Base-by-base conservation (phyloP, 345 rosid genomes). In the Hypericum perforatum region DNA sequence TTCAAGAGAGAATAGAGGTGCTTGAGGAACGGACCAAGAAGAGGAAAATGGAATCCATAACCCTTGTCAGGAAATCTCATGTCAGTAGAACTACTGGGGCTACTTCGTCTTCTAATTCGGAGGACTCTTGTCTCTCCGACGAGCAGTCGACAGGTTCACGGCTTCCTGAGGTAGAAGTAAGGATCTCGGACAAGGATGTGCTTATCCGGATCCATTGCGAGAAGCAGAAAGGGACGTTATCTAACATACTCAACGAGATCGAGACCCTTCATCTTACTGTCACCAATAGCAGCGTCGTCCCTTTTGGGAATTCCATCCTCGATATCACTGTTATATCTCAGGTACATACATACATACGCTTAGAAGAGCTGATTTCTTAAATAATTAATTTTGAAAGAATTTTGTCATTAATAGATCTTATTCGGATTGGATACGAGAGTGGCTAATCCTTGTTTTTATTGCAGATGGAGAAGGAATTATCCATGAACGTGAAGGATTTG, bases 101-200 rank as follows among this genome's bases (percentile, higher is more conserved):
- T 22, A 4, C 32, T 22, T 1, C 32, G 1, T 22, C 32, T 6
- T 68, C 69, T 7, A 36, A 67, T 5, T 78, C 70, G 2, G 78
- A 75, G 7, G 77, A 76, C n/a, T 63, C 67, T 5, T 74, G 77
- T 45, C 65, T 70, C 2, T 68, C 69, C 7, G 76, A 74, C 7
- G 16, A 2, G 15, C 32, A 22, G 32, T 22, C 32, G 32, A 38
- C 64, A 10, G 67, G 61, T 49, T 63, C 68, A n/a, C 56, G 66
- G 0, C 72, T 87, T 13, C 92, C 92, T 0, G 85, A 84, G 66
- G 77, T 87, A n/a, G 87, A 87, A 70, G 89, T 83, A 0, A 74
- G 75, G 54, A 71, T 67, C 37, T 76, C 77, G 0, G 86, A 72
- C 37, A 68, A 67, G 12, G 89, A 81, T 56, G 69, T 86, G 39